Evolutionary conservation across 2,329 filamentous ascomycete species (phyloP), one percentile per base, ranked within the genome.

Genomic region (Hansfordia pulvinata): DNA sequence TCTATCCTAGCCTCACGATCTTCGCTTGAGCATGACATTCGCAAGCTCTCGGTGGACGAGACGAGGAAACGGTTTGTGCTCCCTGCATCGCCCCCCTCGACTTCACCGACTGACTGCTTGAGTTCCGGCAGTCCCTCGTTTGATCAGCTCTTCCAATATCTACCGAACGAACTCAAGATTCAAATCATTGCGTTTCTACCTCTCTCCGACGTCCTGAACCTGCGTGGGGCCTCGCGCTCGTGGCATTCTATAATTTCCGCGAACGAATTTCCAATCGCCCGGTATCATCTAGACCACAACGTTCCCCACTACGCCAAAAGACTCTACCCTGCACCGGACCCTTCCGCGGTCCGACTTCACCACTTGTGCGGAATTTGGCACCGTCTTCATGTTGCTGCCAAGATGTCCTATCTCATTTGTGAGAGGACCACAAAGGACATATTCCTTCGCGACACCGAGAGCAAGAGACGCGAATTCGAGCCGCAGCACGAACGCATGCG

Each of bases 401-500:
- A 77, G 44, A 47, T 77, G 10, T 63, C 72, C 0, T 62, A 60
- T 30, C 50, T 72, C 27, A 76, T 76, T 48, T 70, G 69, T 35
- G 65, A 73, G 36, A 70, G 71, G 61, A 69, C 73, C 10, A 71
- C 66, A 4, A 74, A 73, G 36, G 72, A 76, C 33, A 71, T 76
- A 9, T 77, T 77, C 35, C 43, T 76, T 10, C 56, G 67, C 27
- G 65, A 58, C 11, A 69, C 68, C 1, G 65, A 68, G 32, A 48
- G 58, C 4, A 62, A 72, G 41, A 60, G 57, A 30, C 43, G 47
- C 12, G 68, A 71, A 25, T 77, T 76, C 37, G 65, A 67, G 11
- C 62, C 67, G 1, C 70, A 76, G 41, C 56, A 62, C 34, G 66
- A 71, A 44, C 61, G 72, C 10, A 76, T 77, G 72, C 66, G 70